Conservation (phyloP, 352 stramenopile genomes). For the Globisporangium paroecandrum region DNA sequence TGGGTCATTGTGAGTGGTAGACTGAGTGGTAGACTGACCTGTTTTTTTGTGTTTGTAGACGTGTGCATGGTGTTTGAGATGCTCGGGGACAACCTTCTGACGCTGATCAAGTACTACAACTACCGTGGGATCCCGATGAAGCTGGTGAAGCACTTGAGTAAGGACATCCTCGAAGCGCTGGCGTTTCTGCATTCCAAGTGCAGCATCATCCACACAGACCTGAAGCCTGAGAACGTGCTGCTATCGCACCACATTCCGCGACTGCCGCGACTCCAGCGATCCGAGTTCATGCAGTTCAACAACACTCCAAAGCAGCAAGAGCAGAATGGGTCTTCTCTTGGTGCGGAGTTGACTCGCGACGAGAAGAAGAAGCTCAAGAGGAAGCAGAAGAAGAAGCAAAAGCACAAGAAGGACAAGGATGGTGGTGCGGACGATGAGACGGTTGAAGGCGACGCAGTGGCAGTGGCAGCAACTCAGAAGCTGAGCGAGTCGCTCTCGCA, state of each 20-base stretch:
- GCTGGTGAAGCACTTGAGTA: conserved; percentile 93
- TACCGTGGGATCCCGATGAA: conserved; percentile 96
- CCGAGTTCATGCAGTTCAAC: conserved; percentile 45
- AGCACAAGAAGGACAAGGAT: conserved; percentile 82
- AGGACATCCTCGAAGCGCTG: conserved; percentile 94
- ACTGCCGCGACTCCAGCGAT: conserved; percentile 59
- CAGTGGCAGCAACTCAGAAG: neutral
- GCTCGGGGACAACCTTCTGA: conserved; percentile 97
- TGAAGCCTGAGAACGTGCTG: conserved; percentile 99
- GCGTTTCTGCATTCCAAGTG: conserved; percentile 97
- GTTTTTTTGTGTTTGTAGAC: conserved; percentile 26
- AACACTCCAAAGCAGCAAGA: conserved; percentile 40
- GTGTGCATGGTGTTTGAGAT: conserved; percentile 99
- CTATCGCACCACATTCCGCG: conserved; percentile 79
- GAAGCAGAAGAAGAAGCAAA: conserved; percentile 92
- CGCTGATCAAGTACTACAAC: conserved; percentile 99
- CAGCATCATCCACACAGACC: conserved; percentile 99
- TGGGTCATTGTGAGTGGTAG: neutral
- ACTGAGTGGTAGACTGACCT: neutral
- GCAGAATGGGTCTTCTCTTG: neutral
- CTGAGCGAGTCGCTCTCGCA: conserved; percentile 6
- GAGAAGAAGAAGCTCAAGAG: conserved; percentile 95
- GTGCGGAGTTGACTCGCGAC: conserved; percentile 55
- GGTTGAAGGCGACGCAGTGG: conserved; percentile 11
- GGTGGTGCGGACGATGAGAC: conserved; percentile 18